These are phyloP conservation scores for Hymenoscyphus occultus DNA, from an alignment of 2,329 filamentous ascomycete genomes.

Conservation along the genomic window DNA sequence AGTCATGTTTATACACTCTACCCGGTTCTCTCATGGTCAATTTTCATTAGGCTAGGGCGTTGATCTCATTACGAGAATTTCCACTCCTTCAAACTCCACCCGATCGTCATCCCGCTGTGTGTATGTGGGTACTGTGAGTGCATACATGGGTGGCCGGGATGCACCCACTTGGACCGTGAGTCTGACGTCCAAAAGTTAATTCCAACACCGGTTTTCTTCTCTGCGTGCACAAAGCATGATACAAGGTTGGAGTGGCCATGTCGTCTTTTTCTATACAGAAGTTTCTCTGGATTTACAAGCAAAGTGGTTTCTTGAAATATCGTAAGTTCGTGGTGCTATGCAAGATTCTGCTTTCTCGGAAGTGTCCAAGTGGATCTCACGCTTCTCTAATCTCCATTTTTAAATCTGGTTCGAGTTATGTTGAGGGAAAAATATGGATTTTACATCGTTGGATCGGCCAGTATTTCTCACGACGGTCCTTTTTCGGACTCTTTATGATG, in stretches of 20 bases:
- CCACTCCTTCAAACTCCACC: background rate
- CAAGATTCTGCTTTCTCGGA: background rate
- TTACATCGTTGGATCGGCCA: background rate
- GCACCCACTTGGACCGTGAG: conserved; percentile 1
- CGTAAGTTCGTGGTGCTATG: background rate
- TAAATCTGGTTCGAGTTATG: background rate
- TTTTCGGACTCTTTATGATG: background rate
- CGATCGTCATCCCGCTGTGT: background rate
- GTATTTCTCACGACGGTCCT: background rate
- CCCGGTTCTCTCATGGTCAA: background rate
- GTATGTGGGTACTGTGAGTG: background rate
- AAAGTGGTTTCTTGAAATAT: too few relatives aligned
- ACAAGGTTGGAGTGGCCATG: too few relatives aligned
- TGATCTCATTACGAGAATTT: background rate
- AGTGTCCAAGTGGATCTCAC: background rate
- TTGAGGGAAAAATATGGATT: background rate
- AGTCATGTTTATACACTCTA: background rate
- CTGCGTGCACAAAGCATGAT: too few relatives aligned
- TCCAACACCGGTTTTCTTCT: background rate
- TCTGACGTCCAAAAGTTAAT: background rate
- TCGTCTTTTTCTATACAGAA: too few relatives aligned
- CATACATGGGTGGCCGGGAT: background rate
- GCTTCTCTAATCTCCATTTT: background rate
- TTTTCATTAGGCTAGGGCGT: background rate
- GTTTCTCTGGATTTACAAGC: too few relatives aligned